These are phyloP conservation scores for Aspergillus wentii DNA, from an alignment of 495 filamentous ascomycete genomes.

Conservation along the genomic window DNA sequence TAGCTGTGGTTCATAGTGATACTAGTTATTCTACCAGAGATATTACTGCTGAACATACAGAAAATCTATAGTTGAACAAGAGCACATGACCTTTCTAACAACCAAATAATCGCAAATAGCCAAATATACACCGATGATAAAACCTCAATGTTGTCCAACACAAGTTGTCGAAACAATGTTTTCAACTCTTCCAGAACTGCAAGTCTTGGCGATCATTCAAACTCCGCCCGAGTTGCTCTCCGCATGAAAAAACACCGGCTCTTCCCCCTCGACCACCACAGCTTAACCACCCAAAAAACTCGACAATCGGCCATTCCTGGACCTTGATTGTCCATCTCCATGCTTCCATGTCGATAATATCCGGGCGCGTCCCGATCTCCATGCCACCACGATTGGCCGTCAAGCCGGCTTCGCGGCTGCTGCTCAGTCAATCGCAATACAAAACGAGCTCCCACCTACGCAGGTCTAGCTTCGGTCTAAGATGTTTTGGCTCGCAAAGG, in stretches of 20 bases:
- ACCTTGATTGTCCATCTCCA: slow-evolving; percentile 1
- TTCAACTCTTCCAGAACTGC: no score
- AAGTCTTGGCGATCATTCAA: background rate
- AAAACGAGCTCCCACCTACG: slow-evolving; percentile 3
- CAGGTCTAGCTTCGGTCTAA: slow-evolving; percentile 1
- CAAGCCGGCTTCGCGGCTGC: slow-evolving; percentile 2
- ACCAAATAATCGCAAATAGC: no score
- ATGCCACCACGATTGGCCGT: slow-evolving; percentile 14
- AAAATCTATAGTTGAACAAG: no score
- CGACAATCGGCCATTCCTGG: background rate
- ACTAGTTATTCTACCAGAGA: no score
- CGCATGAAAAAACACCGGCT: background rate
- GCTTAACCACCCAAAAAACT: no score
- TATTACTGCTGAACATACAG: no score
- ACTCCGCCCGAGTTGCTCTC: background rate
- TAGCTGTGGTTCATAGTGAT: no score
- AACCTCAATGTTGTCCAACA: no score
- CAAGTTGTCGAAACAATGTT: no score
- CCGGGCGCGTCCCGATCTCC: slow-evolving; percentile 9
- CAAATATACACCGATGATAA: no score
- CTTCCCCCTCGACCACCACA: background rate
- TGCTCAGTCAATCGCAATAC: no score
- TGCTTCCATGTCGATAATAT: slow-evolving; percentile 17
- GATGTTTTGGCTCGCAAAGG: slow-evolving; percentile 18
- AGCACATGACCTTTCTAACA: no score